phyloP scores from a whole-genome alignment of 805 yeast species.

The Priceomyces haplophilus region DNA sequence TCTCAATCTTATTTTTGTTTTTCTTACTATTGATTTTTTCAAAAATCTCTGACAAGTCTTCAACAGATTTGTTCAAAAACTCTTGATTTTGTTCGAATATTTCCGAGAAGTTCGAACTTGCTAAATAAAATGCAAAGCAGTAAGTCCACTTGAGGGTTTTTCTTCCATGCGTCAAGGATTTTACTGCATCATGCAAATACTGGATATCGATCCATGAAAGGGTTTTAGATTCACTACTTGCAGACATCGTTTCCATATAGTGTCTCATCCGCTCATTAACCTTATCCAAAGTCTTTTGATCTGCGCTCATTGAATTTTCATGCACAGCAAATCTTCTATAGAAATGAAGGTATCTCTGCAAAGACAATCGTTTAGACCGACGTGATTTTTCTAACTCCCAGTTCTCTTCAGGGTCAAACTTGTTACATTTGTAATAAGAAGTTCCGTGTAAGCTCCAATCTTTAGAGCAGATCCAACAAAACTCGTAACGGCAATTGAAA shows the following conservation, averaged over 20 bases:
- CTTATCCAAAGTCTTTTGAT: conserved; percentile 56
- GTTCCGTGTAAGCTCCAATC: conserved; percentile 71
- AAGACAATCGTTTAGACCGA: conserved; percentile 44
- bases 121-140: conserved; percentile 70
- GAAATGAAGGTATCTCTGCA: conserved; percentile 70
- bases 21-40: conserved; percentile 36
- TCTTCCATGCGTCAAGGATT: conserved; percentile 63
- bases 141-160: conserved; percentile 87
- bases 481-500: conserved; percentile 68
- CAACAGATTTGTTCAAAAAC: conserved; percentile 62
- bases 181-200: conserved; percentile 71
- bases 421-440: conserved; percentile 63
- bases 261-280: conserved; percentile 62
- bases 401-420: conserved; percentile 41
- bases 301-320: conserved; percentile 72
- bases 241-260: conserved; percentile 58
- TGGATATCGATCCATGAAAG: conserved; percentile 85
- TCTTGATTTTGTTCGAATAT: conserved; percentile 73
- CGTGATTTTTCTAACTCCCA: conserved; percentile 39
- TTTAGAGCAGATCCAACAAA: conserved; percentile 90
- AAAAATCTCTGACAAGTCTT: conserved; percentile 62
- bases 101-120: conserved; percentile 49
- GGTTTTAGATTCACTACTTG: conserved; percentile 19
- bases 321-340: conserved; percentile 74
- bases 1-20: conserved; percentile 21